Conservation (phyloP, 2,329 filamentous ascomycete species). For the Tolypocladium album region DNA sequence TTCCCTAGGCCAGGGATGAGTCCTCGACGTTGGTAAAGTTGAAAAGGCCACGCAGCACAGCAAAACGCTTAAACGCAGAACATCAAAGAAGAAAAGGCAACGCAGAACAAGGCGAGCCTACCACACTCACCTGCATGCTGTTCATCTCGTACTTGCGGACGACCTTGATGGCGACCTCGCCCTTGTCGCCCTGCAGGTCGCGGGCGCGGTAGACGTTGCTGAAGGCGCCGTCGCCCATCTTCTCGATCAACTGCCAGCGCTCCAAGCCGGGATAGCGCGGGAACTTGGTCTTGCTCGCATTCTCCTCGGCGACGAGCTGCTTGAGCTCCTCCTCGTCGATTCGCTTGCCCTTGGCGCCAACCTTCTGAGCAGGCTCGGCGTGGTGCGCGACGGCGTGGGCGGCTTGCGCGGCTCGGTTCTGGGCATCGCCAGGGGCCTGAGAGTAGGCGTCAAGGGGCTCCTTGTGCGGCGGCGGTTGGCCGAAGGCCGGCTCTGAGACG, state of each 20-base stretch:
- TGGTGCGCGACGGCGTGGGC: slow-evolving; percentile 54
- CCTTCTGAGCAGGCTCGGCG: slow-evolving; percentile 44
- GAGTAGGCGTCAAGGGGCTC: slow-evolving; percentile 52
- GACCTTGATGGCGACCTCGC: slow-evolving; percentile 93
- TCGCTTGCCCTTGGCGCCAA: slow-evolving; percentile 17
- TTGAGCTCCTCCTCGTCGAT: slow-evolving; percentile 62
- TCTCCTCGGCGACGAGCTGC: slow-evolving; percentile 84
- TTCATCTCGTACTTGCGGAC: slow-evolving; percentile 99
- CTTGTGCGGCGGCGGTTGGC: slow-evolving; percentile 24
- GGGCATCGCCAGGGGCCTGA: slow-evolving; percentile 45
- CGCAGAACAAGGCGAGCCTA: slow-evolving; percentile 4
- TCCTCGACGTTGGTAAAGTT: slow-evolving; percentile 43
- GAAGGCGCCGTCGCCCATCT: slow-evolving; percentile 98
- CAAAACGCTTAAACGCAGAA: slow-evolving; percentile 7
- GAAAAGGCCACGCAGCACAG: slow-evolving; percentile 12
- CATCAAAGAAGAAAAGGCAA: slow-evolving; percentile 8
- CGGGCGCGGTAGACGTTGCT: slow-evolving; percentile 93
- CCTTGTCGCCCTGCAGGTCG: slow-evolving; percentile 59
- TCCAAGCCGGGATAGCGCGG: slow-evolving; percentile 44
- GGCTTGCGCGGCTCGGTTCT: slow-evolving; percentile 59
- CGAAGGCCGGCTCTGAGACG: slow-evolving; percentile 31
- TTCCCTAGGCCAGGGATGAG: slow-evolving; percentile 54
- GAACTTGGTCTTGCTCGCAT: slow-evolving; percentile 73
- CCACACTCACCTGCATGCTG: slow-evolving; percentile 79
- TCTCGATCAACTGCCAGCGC: slow-evolving; percentile 76